These are phyloP conservation scores for Cardamine chenopodiifolia DNA, from an alignment of 345 rosid genomes.

Conservation along the genomic window DNA sequence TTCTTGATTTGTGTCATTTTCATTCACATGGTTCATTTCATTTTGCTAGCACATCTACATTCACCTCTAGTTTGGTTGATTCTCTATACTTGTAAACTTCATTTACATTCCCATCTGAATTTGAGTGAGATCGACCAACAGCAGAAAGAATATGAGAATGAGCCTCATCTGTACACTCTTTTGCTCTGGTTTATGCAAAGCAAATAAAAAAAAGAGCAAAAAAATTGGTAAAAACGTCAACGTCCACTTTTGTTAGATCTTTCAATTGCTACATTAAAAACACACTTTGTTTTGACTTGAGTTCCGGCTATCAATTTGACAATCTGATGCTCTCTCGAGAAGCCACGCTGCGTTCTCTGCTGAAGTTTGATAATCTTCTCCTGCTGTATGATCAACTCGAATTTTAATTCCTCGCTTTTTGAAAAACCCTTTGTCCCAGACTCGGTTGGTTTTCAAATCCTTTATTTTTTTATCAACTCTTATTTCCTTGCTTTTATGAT, in stretches of 20 bases:
- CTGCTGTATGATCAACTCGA: background rate
- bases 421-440: background rate
- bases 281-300: background rate
- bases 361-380: slow-evolving; percentile 1
- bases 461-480: background rate
- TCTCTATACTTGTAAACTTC: background rate
- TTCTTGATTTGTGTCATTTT: too few relatives aligned
- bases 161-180: background rate
- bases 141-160: background rate
- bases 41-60: too few relatives aligned
- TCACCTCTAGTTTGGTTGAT: background rate
- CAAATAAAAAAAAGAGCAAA: background rate
- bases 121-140: background rate
- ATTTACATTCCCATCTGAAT: background rate
- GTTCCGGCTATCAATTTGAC: background rate
- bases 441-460: background rate
- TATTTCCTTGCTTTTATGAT: background rate
- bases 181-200: background rate
- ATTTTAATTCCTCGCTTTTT: background rate
- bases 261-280: background rate
- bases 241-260: slow-evolving; percentile 14
- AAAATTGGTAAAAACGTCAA: too few relatives aligned
- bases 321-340: background rate
- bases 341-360: slow-evolving; percentile 9
- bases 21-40: too few relatives aligned